Conservation (phyloP, 2,329 filamentous ascomycete species). For the Sphaerulina musiva region DNA sequence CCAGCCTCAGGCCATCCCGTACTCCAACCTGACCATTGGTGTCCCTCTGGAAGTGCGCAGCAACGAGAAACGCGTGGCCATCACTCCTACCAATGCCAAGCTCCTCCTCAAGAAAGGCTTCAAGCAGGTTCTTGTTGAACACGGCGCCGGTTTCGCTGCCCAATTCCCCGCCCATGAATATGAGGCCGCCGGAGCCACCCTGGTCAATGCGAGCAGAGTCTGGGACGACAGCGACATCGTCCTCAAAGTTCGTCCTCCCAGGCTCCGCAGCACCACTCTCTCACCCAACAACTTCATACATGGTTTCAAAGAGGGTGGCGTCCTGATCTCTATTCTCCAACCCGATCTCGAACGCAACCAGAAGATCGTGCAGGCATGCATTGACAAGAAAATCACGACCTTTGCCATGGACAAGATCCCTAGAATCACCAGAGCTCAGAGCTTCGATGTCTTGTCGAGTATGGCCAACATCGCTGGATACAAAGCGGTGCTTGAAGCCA, state of each 20-base stretch:
- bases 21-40: constrained; percentile 66
- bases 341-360: constrained; percentile 64
- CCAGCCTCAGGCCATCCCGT: constrained; percentile 46
- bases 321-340: constrained; percentile 76
- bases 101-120: constrained; percentile 82
- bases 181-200: constrained; percentile 66
- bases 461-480: constrained; percentile 96
- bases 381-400: constrained; percentile 61
- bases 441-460: constrained; percentile 78
- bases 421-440: constrained; percentile 79
- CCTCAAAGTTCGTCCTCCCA: constrained; percentile 75
- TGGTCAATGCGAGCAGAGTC: constrained; percentile 63
- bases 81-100: constrained; percentile 77
- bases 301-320: constrained; percentile 61
- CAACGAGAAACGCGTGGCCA: constrained; percentile 73
- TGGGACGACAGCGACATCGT: constrained; percentile 73
- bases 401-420: constrained; percentile 95
- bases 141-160: constrained; percentile 69
- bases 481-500: constrained; percentile 83
- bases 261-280: constrained; percentile 42
- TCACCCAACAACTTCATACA: constrained; percentile 58
- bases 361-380: constrained; percentile 65
- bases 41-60: constrained; percentile 72
- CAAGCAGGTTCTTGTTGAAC: constrained; percentile 67
- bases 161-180: constrained; percentile 75